Conservation (phyloP, 371 early-diverging fungal genomes). For the Saksenaea vasiformis region DNA sequence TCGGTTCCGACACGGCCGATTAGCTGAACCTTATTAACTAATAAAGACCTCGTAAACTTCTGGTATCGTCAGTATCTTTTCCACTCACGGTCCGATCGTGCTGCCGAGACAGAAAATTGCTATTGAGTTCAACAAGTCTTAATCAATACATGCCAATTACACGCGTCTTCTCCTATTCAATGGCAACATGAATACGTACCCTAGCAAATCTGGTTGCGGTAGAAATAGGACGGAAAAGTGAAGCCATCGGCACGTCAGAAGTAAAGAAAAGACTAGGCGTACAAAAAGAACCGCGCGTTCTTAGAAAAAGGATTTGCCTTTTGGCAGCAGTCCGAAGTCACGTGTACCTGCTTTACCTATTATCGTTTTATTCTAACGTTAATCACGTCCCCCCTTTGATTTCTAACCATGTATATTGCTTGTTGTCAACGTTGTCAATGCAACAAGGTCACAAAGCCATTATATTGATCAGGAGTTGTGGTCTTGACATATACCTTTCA, state of each 20-base stretch:
- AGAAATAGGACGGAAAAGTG: neutral
- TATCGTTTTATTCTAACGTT: no score
- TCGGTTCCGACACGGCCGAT: constrained; percentile 61
- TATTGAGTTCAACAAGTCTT: neutral
- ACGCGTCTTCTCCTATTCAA: neutral
- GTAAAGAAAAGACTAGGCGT: no score
- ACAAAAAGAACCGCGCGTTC: no score
- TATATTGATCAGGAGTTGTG: no score
- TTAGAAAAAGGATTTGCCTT: no score
- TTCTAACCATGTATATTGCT: no score
- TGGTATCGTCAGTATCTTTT: neutral
- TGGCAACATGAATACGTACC: neutral
- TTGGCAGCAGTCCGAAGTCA: no score
- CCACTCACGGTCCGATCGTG: neutral
- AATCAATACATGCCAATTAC: neutral
- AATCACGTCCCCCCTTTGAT: no score
- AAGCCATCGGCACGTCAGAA: neutral
- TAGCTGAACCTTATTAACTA: constrained; percentile 59
- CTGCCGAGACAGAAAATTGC: neutral
- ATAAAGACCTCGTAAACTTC: neutral
- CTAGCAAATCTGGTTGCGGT: neutral
- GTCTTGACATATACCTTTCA: no score
- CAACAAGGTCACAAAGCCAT: no score
- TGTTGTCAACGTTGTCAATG: no score
- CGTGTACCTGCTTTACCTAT: no score